phyloP scores from a whole-genome alignment of 192 early-diverging fungal genomes.

The Jimgerdemannia flammicorona region DNA sequence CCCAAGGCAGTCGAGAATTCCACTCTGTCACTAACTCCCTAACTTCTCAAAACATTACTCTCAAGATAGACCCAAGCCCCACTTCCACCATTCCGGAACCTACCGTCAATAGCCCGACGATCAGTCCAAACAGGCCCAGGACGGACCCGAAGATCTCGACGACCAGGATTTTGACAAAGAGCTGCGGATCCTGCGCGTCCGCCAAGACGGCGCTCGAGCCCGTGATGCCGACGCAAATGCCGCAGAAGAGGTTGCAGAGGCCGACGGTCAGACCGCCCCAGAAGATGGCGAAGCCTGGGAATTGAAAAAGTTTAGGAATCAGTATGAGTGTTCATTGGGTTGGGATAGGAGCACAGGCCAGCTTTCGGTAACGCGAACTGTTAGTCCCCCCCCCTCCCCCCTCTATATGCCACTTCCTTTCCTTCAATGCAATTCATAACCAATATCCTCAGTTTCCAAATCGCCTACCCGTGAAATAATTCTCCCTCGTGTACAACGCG shows the following conservation, averaged over 20 bases:
- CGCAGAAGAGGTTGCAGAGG: conserved; percentile 89
- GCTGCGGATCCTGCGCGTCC: conserved; percentile 88
- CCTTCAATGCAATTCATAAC: no score
- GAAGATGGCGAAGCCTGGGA: conserved; percentile 82
- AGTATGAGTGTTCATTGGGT: no score
- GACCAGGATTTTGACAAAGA: conserved; percentile 98
- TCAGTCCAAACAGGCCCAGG: conserved; percentile 95
- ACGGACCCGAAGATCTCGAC: conserved; percentile 97
- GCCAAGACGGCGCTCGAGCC: conserved; percentile 93
- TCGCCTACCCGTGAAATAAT: conserved; percentile 75
- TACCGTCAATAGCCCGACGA: conserved; percentile 86
- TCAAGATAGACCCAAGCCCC: no score
- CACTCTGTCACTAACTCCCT: no score
- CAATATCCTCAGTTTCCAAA: not conserved
- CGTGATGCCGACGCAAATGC: conserved; percentile 88
- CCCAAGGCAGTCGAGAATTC: no score
- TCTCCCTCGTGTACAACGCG: conserved; percentile 45
- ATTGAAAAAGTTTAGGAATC: no score
- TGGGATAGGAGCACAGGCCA: not conserved
- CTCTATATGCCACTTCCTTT: no score
- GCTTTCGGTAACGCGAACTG: no score
- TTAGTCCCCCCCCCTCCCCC: no score
- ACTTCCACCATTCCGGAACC: no score
- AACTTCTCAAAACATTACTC: no score
- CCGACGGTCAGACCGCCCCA: conserved; percentile 97